A percentile compares a stretch with the other conserved stretches of the same genome.
Evolutionary conservation across 2,329 filamentous ascomycete species (phyloP).

Genomic region (Pseudogymnoascus sp.): DNA sequence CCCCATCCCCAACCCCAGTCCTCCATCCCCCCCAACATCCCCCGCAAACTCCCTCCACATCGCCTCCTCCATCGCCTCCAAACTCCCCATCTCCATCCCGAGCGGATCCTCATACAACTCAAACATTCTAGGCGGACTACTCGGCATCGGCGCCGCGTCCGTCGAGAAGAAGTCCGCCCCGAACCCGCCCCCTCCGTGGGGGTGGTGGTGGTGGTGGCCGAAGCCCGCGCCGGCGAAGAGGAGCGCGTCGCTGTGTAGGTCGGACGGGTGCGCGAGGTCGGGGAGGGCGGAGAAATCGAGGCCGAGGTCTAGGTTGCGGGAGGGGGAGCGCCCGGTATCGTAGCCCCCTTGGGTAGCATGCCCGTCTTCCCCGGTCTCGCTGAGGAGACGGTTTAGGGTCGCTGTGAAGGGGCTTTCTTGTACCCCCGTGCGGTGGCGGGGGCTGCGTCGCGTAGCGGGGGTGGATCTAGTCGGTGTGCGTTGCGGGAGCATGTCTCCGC

Average conservation of each 20-base stretch:
- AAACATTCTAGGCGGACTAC: conserved; percentile 36
- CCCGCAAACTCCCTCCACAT: conserved; percentile 19
- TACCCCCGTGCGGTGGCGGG: conserved; percentile 21
- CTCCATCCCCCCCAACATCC: conserved; percentile 10
- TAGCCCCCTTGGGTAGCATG: background rate
- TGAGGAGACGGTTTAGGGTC: conserved; percentile 27
- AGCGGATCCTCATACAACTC: conserved; percentile 26
- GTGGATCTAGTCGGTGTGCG: conserved; percentile 23
- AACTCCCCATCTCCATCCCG: conserved; percentile 13
- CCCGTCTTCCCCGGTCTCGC: conserved; percentile 23
- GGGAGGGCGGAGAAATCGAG: conserved; percentile 31
- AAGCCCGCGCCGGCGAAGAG: conserved; percentile 21
- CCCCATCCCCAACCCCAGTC: conserved; percentile 13
- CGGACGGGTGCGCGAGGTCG: conserved; percentile 19
- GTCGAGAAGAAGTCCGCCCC: conserved; percentile 34
- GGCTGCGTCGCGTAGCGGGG: conserved; percentile 22
- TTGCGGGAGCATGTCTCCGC: conserved; percentile 17
- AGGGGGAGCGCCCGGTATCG: conserved; percentile 20
- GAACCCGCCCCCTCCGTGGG: conserved; percentile 17
- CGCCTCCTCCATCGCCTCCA: conserved; percentile 17
- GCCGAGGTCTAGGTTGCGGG: conserved; percentile 16
- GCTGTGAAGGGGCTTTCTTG: conserved; percentile 30
- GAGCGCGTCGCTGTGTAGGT: conserved; percentile 14
- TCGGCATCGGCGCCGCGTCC: conserved; percentile 37
- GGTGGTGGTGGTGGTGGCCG: conserved; percentile 12